Evolutionary conservation across 495 filamentous ascomycete genomes (phyloP).

Genomic region (Penicillium canariense): DNA sequence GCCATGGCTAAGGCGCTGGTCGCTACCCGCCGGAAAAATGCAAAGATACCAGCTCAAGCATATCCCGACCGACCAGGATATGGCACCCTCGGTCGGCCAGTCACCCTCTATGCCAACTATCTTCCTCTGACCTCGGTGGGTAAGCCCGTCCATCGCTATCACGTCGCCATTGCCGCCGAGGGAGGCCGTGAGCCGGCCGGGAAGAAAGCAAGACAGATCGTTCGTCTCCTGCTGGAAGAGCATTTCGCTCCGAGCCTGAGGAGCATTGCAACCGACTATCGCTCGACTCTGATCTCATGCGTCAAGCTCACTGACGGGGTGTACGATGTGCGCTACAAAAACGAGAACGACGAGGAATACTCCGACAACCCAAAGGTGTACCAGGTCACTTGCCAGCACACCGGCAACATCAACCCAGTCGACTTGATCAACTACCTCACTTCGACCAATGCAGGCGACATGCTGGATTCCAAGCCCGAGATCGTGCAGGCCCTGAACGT

Average conservation of each 20-base stretch:
- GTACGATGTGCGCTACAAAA: slow-evolving; percentile 41
- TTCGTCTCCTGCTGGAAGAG: slow-evolving; percentile 48
- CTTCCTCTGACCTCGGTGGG: slow-evolving; percentile 48
- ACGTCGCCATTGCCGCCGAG: slow-evolving; percentile 29
- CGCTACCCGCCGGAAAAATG: slow-evolving; percentile 17
- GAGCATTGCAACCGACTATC: slow-evolving; percentile 58
- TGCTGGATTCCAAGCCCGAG: slow-evolving; percentile 40
- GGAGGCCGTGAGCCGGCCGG: slow-evolving; percentile 38
- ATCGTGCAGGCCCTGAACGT: slow-evolving; percentile 55
- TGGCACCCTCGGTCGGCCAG: slow-evolving; percentile 49
- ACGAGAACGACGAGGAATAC: slow-evolving; percentile 41
- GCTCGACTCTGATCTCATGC: slow-evolving; percentile 47
- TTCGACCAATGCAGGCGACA: slow-evolving; percentile 41
- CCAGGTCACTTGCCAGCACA: slow-evolving; percentile 42
- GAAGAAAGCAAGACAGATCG: slow-evolving; percentile 53
- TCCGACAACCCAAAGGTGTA: slow-evolving; percentile 41
- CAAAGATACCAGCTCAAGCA: slow-evolving; percentile 2
- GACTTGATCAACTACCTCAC: slow-evolving; percentile 54
- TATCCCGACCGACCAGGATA: slow-evolving; percentile 56
- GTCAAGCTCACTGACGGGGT: slow-evolving; percentile 14
- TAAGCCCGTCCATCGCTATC: slow-evolving; percentile 39
- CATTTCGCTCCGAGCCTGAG: slow-evolving; percentile 26
- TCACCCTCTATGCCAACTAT: slow-evolving; percentile 64
- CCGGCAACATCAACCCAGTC: slow-evolving; percentile 44
- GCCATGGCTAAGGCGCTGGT: slow-evolving; percentile 24